phyloP scores from a whole-genome alignment of 2,329 filamentous ascomycete species.

The Teratosphaeria viscida region DNA sequence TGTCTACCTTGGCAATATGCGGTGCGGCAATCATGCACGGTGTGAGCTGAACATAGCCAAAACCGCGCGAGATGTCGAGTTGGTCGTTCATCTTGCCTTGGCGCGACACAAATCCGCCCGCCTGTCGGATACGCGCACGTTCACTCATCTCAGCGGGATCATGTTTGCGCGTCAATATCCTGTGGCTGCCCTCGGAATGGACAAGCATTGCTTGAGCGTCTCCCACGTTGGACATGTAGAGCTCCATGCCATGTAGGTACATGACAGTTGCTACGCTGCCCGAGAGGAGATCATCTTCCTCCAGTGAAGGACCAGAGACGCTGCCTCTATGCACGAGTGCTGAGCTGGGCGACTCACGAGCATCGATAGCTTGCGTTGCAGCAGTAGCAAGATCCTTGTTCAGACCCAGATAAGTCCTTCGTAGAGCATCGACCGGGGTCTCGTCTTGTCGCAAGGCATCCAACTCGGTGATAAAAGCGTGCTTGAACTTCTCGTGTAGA shows the following conservation, averaged over 20 bases:
- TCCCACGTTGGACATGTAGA: slow-evolving; percentile 91
- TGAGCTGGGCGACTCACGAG: slow-evolving; percentile 46
- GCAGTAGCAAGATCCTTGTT: slow-evolving; percentile 91
- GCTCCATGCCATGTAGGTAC: slow-evolving; percentile 78
- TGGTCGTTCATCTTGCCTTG: slow-evolving; percentile 89
- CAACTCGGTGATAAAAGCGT: slow-evolving; percentile 72
- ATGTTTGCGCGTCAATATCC: slow-evolving; percentile 80
- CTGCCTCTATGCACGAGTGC: slow-evolving; percentile 58
- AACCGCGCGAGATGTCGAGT: slow-evolving; percentile 84
- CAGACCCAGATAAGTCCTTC: slow-evolving; percentile 74
- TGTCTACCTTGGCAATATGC: slow-evolving; percentile 63
- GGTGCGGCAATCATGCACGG: slow-evolving; percentile 88
- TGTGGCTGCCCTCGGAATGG: slow-evolving; percentile 72
- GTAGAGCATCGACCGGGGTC: slow-evolving; percentile 69
- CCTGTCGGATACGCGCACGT: slow-evolving; percentile 80
- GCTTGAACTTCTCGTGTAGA: slow-evolving; percentile 87
- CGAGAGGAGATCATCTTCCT: slow-evolving; percentile 78
- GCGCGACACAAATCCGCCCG: slow-evolving; percentile 89
- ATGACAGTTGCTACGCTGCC: slow-evolving; percentile 87
- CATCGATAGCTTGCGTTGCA: slow-evolving; percentile 69
- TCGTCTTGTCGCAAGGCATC: slow-evolving; percentile 59
- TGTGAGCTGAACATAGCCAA: slow-evolving; percentile 88
- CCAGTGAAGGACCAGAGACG: slow-evolving; percentile 63
- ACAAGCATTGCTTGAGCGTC: slow-evolving; percentile 95
- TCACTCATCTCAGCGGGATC: slow-evolving; percentile 81